phyloP scores from a whole-genome alignment of 495 filamentous ascomycete genomes.

The Pseudotulostoma volvatum region DNA sequence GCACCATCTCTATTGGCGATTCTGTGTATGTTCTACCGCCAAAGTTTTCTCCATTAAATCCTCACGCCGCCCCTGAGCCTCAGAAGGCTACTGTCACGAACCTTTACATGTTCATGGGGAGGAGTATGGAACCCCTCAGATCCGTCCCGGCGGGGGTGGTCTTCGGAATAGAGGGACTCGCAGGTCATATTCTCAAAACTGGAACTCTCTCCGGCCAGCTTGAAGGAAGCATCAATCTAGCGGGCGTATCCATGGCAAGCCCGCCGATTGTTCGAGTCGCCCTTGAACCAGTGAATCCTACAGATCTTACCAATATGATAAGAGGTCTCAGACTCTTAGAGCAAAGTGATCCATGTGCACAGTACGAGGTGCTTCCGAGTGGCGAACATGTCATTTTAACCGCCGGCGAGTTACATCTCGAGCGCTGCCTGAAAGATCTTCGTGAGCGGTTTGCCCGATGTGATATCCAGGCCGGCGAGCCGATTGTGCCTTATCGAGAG shows the following conservation, averaged over 20 bases:
- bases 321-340: conserved; percentile 72
- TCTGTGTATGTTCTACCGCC: conserved; percentile 78
- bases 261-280: conserved; percentile 91
- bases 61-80: conserved; percentile 59
- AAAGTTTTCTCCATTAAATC: conserved; percentile 73
- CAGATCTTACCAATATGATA: conserved; percentile 87
- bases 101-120: conserved; percentile 91
- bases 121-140: conserved; percentile 64
- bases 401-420: conserved; percentile 85
- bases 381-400: conserved; percentile 94
- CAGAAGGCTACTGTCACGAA: conserved; percentile 72
- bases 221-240: conserved; percentile 81
- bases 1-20: conserved; percentile 77
- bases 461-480: conserved; percentile 84
- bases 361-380: conserved; percentile 82
- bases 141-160: conserved; percentile 87
- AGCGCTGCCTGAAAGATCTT: conserved; percentile 87
- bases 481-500: conserved; percentile 92
- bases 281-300: conserved; percentile 74
- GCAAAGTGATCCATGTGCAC: conserved; percentile 87
- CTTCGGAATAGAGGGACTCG: conserved; percentile 87
- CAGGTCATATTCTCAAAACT: conserved; percentile 82
- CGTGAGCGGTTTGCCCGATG: conserved; percentile 85
- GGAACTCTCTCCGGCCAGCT: conserved; percentile 85
- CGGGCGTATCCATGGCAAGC: conserved; percentile 60